Conservation (phyloP, 495 filamentous ascomycete species). For the Sordaria brevicollis region DNA sequence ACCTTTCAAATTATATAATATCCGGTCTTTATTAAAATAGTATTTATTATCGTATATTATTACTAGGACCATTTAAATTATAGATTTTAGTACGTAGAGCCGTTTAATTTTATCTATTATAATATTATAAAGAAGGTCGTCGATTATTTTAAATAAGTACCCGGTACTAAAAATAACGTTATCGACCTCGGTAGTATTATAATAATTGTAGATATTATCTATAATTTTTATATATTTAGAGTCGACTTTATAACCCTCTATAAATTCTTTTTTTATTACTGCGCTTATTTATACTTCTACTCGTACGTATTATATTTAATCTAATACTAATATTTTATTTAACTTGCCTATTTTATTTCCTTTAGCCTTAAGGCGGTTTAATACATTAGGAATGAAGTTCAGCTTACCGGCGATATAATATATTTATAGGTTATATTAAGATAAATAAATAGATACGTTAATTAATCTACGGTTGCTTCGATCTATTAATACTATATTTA, state of each 20-base stretch:
- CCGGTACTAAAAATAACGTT: neutral
- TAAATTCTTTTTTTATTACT: too few relatives aligned
- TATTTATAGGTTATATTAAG: neutral
- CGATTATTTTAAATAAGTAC: neutral
- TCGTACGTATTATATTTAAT: neutral
- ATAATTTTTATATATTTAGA: neutral
- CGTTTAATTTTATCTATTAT: too few relatives aligned
- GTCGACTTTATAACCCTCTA: too few relatives aligned
- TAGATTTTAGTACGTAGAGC: too few relatives aligned
- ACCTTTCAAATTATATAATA: too few relatives aligned
- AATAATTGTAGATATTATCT: fast-evolving
- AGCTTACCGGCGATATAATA: neutral
- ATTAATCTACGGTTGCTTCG: neutral
- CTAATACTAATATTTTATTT: too few relatives aligned
- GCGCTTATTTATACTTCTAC: neutral
- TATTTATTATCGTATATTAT: too few relatives aligned
- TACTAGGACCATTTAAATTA: too few relatives aligned
- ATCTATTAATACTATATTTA: neutral
- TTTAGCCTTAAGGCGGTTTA: neutral
- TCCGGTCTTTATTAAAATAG: too few relatives aligned
- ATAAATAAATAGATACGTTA: neutral
- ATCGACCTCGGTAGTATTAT: neutral
- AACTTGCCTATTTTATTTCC: too few relatives aligned
- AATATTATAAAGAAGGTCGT: neutral
- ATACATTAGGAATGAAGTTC: neutral